Base-by-base conservation (phyloP, 2,329 filamentous ascomycete species). In the Aulographum hederae region DNA sequence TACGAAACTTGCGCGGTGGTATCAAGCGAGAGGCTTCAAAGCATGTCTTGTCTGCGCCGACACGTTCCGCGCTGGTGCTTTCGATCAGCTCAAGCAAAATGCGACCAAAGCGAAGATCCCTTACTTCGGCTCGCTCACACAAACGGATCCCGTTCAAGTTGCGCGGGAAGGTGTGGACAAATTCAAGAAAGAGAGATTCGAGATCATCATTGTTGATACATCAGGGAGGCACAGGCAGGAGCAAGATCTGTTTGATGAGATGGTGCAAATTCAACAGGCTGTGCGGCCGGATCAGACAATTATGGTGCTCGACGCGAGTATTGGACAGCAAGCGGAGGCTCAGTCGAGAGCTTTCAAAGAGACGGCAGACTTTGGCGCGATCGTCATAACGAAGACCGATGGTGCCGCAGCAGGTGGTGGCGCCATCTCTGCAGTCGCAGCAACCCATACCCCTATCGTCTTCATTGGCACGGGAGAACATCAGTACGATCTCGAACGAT, bases 351-450 rank as follows among this genome's bases (percentile, higher is more conserved):
- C 89, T 0, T 98, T 98, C 70, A 98, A 98, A 54, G 84, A 92
- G 41, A 81, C 85, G 0, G 85, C 89, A 20, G 82, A 94, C 52
- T 98, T 95, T 45, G 89, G 89, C 48, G 84, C 89, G 41, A 98
- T 98, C 46, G 93, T 98, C 48, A 94, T 98, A 49, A 98, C 89
- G 32, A 98, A 98, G 62, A 95, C 86, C 0, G 89, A 98, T 50
- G 89, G 89, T 40, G 82, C 93, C 43, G 89, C 89, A 1, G 80
- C 81, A 29, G 89, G 89, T 45, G 89, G 89, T 63, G 89, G 89
- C 59, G 89, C 89, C 38, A 98, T 98, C 35, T 95, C 86, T 3
- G 89, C 89, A 6, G 89, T 98, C 35, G 89, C 89, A 1, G 89
- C 89, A 2, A 98, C 89, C 19, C 78, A 86, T 44, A 95, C 89